Evolutionary conservation across 495 filamentous ascomycete species (phyloP).

Genomic region (Podospora pseudocomata): DNA sequence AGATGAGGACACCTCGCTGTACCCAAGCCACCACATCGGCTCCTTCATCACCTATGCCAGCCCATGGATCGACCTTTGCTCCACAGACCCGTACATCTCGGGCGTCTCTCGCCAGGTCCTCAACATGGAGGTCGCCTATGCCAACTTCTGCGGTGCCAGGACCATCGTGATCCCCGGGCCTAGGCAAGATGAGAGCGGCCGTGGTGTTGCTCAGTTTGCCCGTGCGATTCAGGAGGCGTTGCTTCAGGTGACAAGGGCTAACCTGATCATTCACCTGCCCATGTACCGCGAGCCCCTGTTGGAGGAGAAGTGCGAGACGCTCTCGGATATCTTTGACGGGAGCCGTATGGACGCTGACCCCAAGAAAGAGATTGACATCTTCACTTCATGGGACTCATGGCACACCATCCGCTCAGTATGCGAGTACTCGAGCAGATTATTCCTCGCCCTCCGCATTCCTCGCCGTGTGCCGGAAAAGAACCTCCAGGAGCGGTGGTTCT

Average conservation of each 20-base stretch:
- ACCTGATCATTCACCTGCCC: slow-evolving; percentile 73
- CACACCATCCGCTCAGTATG: slow-evolving; percentile 80
- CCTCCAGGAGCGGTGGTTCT: slow-evolving; percentile 87
- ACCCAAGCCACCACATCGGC: slow-evolving; percentile 65
- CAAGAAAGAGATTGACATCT: slow-evolving; percentile 55
- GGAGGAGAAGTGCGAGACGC: slow-evolving; percentile 38
- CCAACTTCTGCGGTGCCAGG: slow-evolving; percentile 84
- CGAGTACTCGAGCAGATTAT: slow-evolving; percentile 77
- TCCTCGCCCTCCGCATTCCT: slow-evolving; percentile 77
- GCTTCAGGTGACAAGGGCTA: slow-evolving; percentile 66
- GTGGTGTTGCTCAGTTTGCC: slow-evolving; percentile 65
- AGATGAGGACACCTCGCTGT: slow-evolving; percentile 68
- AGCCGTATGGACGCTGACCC: slow-evolving; percentile 14
- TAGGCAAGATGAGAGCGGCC: slow-evolving; percentile 41
- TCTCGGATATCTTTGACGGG: slow-evolving; percentile 35
- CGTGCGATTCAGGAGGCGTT: slow-evolving; percentile 79
- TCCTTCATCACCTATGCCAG: slow-evolving; percentile 70
- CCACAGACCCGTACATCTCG: slow-evolving; percentile 73
- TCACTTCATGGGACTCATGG: slow-evolving; percentile 90
- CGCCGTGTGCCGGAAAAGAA: slow-evolving; percentile 67
- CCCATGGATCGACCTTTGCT: slow-evolving; percentile 87
- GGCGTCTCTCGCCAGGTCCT: slow-evolving; percentile 84
- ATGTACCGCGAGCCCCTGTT: slow-evolving; percentile 61
- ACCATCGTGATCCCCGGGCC: slow-evolving; percentile 82
- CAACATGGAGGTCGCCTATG: slow-evolving; percentile 87